Evolutionary conservation across 495 filamentous ascomycete species (phyloP).

Genomic region (Lineolata rhizophorae): DNA sequence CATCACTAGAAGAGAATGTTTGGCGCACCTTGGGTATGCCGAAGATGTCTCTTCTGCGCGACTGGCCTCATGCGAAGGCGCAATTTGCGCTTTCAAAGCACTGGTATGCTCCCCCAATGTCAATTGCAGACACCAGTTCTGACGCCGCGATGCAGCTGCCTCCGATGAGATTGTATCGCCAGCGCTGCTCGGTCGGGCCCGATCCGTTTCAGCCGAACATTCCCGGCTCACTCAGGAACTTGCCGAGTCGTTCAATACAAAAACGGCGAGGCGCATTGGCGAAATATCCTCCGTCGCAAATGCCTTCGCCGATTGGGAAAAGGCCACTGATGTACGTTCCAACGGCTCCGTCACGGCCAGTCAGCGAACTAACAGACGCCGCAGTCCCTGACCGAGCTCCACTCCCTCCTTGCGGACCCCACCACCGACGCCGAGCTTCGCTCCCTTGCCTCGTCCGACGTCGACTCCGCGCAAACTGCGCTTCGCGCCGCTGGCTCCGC

Average conservation of each 20-base stretch:
- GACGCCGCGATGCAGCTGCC: slow-evolving; percentile 1
- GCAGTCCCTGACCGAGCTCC: slow-evolving; percentile 34
- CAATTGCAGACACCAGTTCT: background rate
- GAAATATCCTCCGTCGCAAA: slow-evolving; percentile 46
- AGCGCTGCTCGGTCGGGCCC: slow-evolving; percentile 40
- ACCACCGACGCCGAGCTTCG: slow-evolving; percentile 39
- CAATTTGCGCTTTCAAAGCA: slow-evolving; percentile 7
- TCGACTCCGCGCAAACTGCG: slow-evolving; percentile 39
- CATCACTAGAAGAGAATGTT: slow-evolving; percentile 7
- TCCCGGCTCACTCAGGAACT: slow-evolving; percentile 34
- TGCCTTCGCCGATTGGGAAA: slow-evolving; percentile 49
- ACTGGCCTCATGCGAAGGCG: slow-evolving; percentile 3
- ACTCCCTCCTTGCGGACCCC: slow-evolving; percentile 33
- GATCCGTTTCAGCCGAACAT: slow-evolving; percentile 43
- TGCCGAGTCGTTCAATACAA: slow-evolving; percentile 41
- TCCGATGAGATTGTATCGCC: slow-evolving; percentile 23
- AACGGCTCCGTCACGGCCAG: slow-evolving; percentile 17
- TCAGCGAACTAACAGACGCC: slow-evolving; percentile 3
- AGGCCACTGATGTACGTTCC: slow-evolving; percentile 24
- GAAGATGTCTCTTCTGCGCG: slow-evolving; percentile 10
- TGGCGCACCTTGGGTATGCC: slow-evolving; percentile 14
- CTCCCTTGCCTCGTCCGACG: slow-evolving; percentile 54
- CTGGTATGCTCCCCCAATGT: slow-evolving; percentile 8
- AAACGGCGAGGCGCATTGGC: slow-evolving; percentile 53
- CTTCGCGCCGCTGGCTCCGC: slow-evolving; percentile 29